Conservation (phyloP, 345 rosid species). For the Eucalyptus brandiana region DNA sequence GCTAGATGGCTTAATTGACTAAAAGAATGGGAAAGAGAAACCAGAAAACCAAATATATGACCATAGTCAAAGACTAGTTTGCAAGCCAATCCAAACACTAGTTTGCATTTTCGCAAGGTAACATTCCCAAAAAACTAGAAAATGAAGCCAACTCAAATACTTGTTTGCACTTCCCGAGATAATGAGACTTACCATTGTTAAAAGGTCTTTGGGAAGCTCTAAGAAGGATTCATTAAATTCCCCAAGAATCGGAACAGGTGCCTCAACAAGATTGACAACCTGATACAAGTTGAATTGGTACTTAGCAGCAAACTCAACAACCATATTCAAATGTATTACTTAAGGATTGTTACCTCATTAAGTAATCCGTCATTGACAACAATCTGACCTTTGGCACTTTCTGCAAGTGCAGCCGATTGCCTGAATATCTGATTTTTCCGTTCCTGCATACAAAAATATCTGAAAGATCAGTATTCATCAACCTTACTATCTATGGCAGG, state of each 20-base stretch:
- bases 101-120: neutral
- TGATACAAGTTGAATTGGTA: neutral
- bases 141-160: neutral
- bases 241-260: slow-evolving; percentile 82
- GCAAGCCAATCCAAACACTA: neutral
- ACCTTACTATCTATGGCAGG: neutral
- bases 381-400: slow-evolving; percentile 50
- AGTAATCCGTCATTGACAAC: slow-evolving; percentile 53
- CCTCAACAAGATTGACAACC: slow-evolving; percentile 97
- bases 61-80: neutral
- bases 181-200: slow-evolving; percentile 55
- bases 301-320: neutral
- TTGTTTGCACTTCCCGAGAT: neutral
- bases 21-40: neutral
- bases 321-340: neutral
- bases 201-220: slow-evolving; percentile 83
- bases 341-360: slow-evolving; percentile 41
- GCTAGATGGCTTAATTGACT: neutral
- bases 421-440: slow-evolving; percentile 58
- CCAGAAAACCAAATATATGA: neutral
- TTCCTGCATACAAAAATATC: slow-evolving; percentile 22
- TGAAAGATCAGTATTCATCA: neutral
- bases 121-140: neutral
- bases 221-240: slow-evolving; percentile 75
- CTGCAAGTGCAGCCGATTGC: slow-evolving; percentile 47